Evolutionary conservation across 371 early-diverging fungal species (phyloP).

Genomic region (Apophysomyces ossiformis): DNA sequence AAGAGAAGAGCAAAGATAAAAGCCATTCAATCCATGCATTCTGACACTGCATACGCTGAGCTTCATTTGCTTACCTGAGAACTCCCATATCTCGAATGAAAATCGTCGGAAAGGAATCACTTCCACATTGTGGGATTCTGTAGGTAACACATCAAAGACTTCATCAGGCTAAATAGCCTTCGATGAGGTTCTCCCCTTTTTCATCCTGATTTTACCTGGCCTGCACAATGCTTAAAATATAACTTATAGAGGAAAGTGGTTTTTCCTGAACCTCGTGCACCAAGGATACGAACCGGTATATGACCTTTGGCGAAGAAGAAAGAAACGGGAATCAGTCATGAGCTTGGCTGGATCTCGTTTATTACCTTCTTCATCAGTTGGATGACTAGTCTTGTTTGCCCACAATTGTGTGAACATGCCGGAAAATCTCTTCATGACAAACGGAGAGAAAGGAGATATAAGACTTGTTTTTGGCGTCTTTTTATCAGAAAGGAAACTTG

Average conservation of each 20-base stretch:
- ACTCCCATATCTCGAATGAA: conserved; percentile 41
- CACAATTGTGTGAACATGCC: conserved; percentile 6
- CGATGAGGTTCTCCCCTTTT: background rate
- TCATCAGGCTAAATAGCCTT: conserved; percentile 26
- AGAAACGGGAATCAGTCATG: background rate
- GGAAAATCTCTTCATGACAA: background rate
- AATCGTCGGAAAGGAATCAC: conserved; percentile 28
- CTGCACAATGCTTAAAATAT: conserved; percentile 34
- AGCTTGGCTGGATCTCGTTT: background rate
- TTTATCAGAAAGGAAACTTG: conserved; percentile 3
- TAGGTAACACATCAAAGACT: conserved; percentile 37
- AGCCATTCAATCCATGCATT: background rate
- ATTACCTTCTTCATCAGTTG: background rate
- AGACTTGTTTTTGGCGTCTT: background rate
- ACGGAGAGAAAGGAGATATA: background rate
- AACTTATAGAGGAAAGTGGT: conserved; percentile 43
- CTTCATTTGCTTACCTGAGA: conserved; percentile 26
- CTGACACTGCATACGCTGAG: background rate
- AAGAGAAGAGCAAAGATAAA: background rate
- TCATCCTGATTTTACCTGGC: conserved; percentile 16
- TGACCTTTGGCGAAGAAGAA: background rate
- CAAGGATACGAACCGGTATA: conserved; percentile 27
- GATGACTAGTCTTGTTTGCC: background rate
- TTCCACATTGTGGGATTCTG: conserved; percentile 38
- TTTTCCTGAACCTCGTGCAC: conserved; percentile 39